Base-by-base conservation (phyloP, 345 rosid species). In the Aegle marmelos region DNA sequence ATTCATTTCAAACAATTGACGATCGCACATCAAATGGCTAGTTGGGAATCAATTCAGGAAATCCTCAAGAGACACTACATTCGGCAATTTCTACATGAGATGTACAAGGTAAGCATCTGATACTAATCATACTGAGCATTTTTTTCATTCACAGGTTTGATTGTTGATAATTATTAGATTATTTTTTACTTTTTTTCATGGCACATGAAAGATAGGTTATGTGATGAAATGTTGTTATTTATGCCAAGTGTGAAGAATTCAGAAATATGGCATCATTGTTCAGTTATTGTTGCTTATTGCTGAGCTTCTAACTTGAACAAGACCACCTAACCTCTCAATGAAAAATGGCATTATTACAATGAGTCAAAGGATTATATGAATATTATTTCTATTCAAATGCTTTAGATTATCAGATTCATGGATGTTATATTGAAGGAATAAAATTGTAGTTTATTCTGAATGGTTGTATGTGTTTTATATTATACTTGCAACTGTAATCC, bases 31-130 rank as follows among this genome's bases (percentile, higher is more conserved):
- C 98, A 91, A 76, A 89, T 95, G 90, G 91, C 97, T 75, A 91
- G 99, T 78, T 90, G 94, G 98, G 94, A 91, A 79, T 95, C 99
- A 48, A 87, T 95, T 85, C 91, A 89, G 88, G 97, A 92, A 83
- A 91, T 93, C 77, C 92, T 95, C 82, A 81, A 84, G 68, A 87
- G 92, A 83, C 99, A 95, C 85, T 95, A 92, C 78, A 86, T 86
- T 63, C 90, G 96, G 68, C 98, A 95, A 84, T 85, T 95, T 77
- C 89, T 93, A 78, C 99, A 93, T 87, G 99, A 95, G 89, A 91
- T 90, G 85, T 95, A 95, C 91, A 95, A 95, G 98, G 99, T 92
- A 85, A 75, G 56, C 36, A n/a, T 30, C 53, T 41, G 45, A 71
- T 54, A n/a, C 34, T 59, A 41, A 6, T 60, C 10, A 33, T 24